Evolutionary conservation across 129 eudicot species (phyloP), one percentile per base, ranked within the genome.

Genomic region (Cynara cardunculus): DNA sequence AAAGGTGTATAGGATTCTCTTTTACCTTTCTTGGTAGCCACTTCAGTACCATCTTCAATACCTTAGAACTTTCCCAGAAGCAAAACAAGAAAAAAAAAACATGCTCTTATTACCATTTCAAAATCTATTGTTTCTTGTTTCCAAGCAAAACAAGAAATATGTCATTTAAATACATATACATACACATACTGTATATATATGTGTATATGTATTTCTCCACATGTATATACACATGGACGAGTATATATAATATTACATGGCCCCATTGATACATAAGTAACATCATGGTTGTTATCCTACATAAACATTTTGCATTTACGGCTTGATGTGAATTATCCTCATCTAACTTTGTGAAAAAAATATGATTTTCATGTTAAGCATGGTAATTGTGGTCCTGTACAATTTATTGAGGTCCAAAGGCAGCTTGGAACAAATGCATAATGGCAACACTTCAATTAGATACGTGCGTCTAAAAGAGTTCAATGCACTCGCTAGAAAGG

Each of bases 391-490:
- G 97, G 97, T 74, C 97, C 97, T 24, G 86, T 86, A 13, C 86
- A 90, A 53, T 80, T 94, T 39, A 18, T 95, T 41, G 82, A 86
- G 1, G 90, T 95, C 41, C 91, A 89, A 80, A 90, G 97, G 83
- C 91, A 95, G 85, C 91, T 92, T 92, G 61, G 99, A 94, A 80
- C 88, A 92, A 84, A 89, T 78, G 24, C 91, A 90, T 69, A 89
- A 89, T 82, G 91, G 88, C 28, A 34, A 88, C 9, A 72, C 78
- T 66, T 82, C 91, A 75, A 94, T 92, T 31, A 97, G 99, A 74
- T 95, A 95, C 80, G 89, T 95, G 66, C 97, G 93, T 80, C 80
- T 95, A 25, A 95, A 92, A 84, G 99, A 95, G 88, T 95, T 95
- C 84, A 95, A 95, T 86, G 97, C 99, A 62, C 78, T 90, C 39